Conservation (phyloP, 129 eudicot species). For the Centaurea solstitialis region DNA sequence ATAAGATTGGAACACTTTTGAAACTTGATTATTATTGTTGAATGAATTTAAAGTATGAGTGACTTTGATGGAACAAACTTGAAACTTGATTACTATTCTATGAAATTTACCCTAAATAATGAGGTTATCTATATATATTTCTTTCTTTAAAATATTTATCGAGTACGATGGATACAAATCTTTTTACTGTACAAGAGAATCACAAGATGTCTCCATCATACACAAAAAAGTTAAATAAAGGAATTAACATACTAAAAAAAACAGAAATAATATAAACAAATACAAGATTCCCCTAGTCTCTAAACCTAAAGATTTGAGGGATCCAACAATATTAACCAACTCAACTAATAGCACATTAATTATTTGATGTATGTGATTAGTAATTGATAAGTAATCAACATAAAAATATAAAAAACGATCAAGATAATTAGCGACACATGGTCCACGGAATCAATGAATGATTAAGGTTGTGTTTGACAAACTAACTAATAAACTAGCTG, state of each 20-base stretch:
- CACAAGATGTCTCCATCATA: background rate
- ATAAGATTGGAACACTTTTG: too few relatives aligned
- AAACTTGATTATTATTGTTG: too few relatives aligned
- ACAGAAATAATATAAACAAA: background rate
- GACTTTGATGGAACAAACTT: too few relatives aligned
- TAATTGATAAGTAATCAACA: background rate
- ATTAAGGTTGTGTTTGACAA: background rate
- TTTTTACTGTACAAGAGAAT: background rate
- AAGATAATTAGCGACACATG: background rate
- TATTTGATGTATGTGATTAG: background rate
- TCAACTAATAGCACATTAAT: background rate
- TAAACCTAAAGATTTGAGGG: background rate
- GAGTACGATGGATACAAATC: background rate
- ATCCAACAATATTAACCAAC: background rate
- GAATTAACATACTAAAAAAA: background rate
- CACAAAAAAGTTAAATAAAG: background rate
- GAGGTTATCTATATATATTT: too few relatives aligned
- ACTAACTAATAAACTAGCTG: too few relatives aligned
- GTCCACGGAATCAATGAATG: background rate
- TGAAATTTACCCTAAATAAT: too few relatives aligned
- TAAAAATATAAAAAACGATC: background rate
- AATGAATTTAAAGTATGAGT: too few relatives aligned
- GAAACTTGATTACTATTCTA: too few relatives aligned
- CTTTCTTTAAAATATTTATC: background rate
- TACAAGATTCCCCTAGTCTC: background rate